Evolutionary conservation across 140 eudicot species (phyloP), one percentile per base, ranked within the genome.

Genomic region (Cichorium intybus): DNA sequence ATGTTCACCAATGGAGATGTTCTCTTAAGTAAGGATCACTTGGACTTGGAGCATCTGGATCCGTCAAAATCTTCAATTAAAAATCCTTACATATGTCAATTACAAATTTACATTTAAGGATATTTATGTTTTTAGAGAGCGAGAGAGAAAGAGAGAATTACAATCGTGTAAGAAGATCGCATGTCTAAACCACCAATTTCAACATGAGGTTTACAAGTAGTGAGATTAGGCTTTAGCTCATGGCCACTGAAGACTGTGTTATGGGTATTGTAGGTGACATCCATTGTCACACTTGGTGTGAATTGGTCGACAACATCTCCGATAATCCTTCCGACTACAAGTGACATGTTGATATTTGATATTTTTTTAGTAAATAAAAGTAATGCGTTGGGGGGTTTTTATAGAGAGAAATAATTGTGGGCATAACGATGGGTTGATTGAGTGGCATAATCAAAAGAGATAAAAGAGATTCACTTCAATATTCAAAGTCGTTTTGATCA

Each of bases 41-140:
- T 29, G 97, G 97, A 78, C 96, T 69, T 17, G 97, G 97, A 78
- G 83, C 95, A 82, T 90, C 96, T 0, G 97, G 97, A 74, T 90
- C 97, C 0, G 90, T 85, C 96, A 90, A 73, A 49, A 90, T 70
- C 97, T 90, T 45, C 73, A 78, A 48, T 53, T 52, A 60, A 35
- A 67, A 70, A 29, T 2, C 22, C 23, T 70, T 12, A 63, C 22
- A 28, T 10, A 73, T 0, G 66, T 75, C 50, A 73, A 37, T 68
- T 14, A 43, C 49, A 43, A 15, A n/a, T n/a, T n/a, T n/a, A n/a
- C n/a, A n/a, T n/a, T n/a, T 14, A 43, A 43, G 8, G 1, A 15
- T 43, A 43, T 15, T 15, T 26, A 21, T 45, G 37, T 47, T 34
- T 12, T 21, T 33, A 70, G 5, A 28, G n/a, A 63, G 7, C 27